Evolutionary conservation across 345 rosid species (phyloP).

Genomic region (Iberis pinnata): DNA sequence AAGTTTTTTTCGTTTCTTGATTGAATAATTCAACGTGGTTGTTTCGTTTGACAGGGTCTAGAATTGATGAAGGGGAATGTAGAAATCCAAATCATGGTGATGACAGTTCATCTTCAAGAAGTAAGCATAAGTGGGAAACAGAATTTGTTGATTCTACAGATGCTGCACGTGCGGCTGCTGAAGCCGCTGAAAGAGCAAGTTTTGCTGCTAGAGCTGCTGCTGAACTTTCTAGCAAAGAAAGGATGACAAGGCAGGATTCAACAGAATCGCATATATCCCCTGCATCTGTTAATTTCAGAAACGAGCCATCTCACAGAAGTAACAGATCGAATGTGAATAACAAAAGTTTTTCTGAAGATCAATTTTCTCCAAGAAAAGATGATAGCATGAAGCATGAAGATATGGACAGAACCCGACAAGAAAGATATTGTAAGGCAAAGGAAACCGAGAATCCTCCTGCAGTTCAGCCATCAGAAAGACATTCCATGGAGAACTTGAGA

Average conservation of each 20-base stretch:
- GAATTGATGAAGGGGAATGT: slow-evolving; percentile 23
- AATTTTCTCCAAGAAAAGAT: slow-evolving; percentile 17
- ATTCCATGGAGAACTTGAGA: slow-evolving; percentile 36
- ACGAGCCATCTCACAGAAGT: slow-evolving; percentile 18
- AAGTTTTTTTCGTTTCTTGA: not conserved
- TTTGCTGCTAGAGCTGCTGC: slow-evolving; percentile 97
- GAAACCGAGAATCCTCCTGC: slow-evolving; percentile 12
- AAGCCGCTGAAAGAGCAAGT: slow-evolving; percentile 94
- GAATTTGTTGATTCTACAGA: slow-evolving; percentile 77
- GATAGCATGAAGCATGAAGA: slow-evolving; percentile 19
- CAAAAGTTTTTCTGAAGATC: slow-evolving; percentile 11
- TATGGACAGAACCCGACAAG: slow-evolving; percentile 20
- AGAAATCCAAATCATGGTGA: slow-evolving; percentile 18
- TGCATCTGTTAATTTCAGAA: slow-evolving; percentile 19
- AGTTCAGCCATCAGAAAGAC: slow-evolving; percentile 24
- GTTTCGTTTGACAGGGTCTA: slow-evolving; percentile 21
- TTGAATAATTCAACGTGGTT: slow-evolving; percentile 8
- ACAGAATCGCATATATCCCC: slow-evolving; percentile 18
- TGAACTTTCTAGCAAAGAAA: slow-evolving; percentile 65
- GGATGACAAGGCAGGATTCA: slow-evolving; percentile 28
- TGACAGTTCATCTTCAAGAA: slow-evolving; percentile 12
- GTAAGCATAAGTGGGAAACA: slow-evolving; percentile 46
- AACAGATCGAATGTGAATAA: slow-evolving; percentile 22
- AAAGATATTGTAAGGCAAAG: slow-evolving; percentile 10
- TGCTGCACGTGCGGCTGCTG: slow-evolving; percentile 96